Conservation (phyloP, 1,139 yeast genomes). For the Blastobotrys apis region DNA sequence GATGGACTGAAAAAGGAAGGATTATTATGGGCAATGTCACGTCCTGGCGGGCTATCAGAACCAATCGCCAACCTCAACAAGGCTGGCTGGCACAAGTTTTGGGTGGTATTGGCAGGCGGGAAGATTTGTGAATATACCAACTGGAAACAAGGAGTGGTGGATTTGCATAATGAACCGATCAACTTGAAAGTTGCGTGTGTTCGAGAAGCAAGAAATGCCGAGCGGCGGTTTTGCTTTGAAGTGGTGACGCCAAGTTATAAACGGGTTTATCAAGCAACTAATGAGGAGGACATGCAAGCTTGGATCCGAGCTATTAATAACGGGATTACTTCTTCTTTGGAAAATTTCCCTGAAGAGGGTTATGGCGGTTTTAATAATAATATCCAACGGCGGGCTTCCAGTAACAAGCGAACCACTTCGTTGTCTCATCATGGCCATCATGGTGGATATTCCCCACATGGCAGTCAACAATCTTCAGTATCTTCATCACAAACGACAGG, state of each 20-base stretch:
- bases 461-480: neutral
- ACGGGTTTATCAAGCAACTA: conserved; percentile 73
- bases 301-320: conserved; percentile 59
- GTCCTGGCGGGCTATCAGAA: conserved; percentile 38
- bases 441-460: neutral
- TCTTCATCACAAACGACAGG: neutral
- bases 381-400: conserved; percentile 1
- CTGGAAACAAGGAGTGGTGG: conserved; percentile 65
- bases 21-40: conserved; percentile 52
- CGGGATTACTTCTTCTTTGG: conserved; percentile 37
- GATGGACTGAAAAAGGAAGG: conserved; percentile 42
- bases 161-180: conserved; percentile 63
- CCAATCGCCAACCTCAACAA: conserved; percentile 66
- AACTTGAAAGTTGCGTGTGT: conserved; percentile 70
- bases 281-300: conserved; percentile 59
- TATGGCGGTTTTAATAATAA: neutral
- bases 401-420: conserved; percentile 3
- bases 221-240: conserved; percentile 62
- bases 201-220: conserved; percentile 46
- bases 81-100: conserved; percentile 80
- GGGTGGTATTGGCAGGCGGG: conserved; percentile 74
- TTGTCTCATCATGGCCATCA: conserved; percentile 1
- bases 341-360: conserved; percentile 13
- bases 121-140: conserved; percentile 68
- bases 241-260: conserved; percentile 68